Evolutionary conservation across 1,139 yeast species (phyloP).

Genomic region (Hyphopichia buzzinii): DNA sequence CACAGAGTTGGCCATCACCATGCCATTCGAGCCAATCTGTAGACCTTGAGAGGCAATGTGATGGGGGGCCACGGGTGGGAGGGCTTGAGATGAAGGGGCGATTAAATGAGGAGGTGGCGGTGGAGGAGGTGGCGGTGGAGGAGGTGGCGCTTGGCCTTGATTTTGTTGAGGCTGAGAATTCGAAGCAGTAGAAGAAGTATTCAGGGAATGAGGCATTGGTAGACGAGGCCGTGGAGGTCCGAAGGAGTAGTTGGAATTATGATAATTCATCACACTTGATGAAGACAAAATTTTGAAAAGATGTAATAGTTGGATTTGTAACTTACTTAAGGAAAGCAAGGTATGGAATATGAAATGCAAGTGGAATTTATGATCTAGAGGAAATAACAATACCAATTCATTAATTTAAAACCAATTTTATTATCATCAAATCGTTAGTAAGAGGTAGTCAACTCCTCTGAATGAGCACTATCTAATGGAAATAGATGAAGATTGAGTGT

Average conservation of each 20-base stretch:
- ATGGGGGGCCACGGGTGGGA: not conserved
- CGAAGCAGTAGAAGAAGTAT: not conserved
- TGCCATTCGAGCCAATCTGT: not conserved
- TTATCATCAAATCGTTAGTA: too few relatives aligned
- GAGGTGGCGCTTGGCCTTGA: not conserved
- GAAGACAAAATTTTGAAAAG: slow-evolving; percentile 2
- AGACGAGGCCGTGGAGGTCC: slow-evolving; percentile 5
- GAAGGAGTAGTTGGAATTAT: slow-evolving; percentile 3
- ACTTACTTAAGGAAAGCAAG: too few relatives aligned
- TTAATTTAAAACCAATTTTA: too few relatives aligned
- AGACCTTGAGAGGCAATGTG: not conserved
- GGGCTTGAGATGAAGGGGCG: not conserved
- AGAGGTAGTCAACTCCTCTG: too few relatives aligned
- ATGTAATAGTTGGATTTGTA: too few relatives aligned
- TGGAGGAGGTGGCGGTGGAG: not conserved
- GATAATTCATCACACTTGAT: not conserved
- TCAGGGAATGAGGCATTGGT: not conserved
- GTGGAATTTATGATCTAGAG: too few relatives aligned
- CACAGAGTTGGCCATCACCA: not conserved
- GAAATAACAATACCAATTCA: too few relatives aligned
- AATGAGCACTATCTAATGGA: too few relatives aligned
- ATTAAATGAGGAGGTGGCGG: not conserved
- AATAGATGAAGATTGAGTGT: too few relatives aligned
- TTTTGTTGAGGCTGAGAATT: not conserved
- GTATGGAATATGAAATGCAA: too few relatives aligned